Base-by-base conservation (phyloP, 2,329 filamentous ascomycete genomes). In the Chrysoporthe deuterocubensis region DNA sequence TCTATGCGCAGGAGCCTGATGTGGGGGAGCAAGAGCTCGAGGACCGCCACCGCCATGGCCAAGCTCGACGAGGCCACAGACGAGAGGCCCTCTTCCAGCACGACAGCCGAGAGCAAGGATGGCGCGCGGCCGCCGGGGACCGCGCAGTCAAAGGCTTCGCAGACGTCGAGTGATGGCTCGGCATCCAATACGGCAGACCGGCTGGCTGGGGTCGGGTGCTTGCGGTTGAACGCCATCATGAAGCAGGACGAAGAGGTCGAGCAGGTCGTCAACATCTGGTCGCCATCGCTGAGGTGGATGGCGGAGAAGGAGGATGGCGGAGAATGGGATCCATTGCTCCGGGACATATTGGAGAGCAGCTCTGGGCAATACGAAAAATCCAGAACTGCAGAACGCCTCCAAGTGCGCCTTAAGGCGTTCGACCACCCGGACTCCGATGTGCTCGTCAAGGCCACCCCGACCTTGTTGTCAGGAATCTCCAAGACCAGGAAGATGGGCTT, bases 401-500 rank as follows among this genome's bases (percentile, higher is more conserved):
- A 95, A 72, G 82, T 97, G 1, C 91, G 92, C 69, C 81, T 97
- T 16, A 91, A 90, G 72, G 86, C 92, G 1, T 97, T 97, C 77
- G 86, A 89, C 46, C 87, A 91, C 73, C 83, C 88, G 1, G 93
- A 98, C 73, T 89, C 93, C 0, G 93, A 97, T 71, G 83, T 81
- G 0, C 85, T 99, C 52, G 91, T 98, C 75, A 93, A 92, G 74
- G 89, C 91, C 60, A 97, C 93, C 3, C 96, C 96, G 0, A 98
- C 95, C 0, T 81, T 96, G 16, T 87, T 99, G 16, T 91, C 96
- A 62, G 90, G 91, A 63, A 87, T 98, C 69, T 85, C 85, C 67
- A 91, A 91, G 77, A 97, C 94, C 0, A 91, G 85, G 74, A 96
- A 96, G 77, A 94, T 98, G 78, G 96, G 94, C 1, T 98, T 99